These are phyloP conservation scores for Triangularia setosa DNA, from an alignment of 2,329 filamentous ascomycete genomes.

Conservation along the genomic window DNA sequence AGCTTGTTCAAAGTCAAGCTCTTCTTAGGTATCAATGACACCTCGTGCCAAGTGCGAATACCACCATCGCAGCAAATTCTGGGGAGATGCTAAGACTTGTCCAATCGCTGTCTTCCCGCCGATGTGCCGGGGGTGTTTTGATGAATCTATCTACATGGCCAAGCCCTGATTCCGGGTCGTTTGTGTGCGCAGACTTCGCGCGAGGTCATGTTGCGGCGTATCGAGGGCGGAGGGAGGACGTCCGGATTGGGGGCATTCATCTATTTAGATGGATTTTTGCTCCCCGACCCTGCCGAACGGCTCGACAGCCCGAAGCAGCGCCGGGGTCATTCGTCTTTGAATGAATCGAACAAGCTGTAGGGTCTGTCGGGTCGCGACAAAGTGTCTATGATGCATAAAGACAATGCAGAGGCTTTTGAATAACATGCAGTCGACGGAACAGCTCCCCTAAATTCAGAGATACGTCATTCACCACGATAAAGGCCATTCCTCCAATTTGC, in stretches of 20 bases:
- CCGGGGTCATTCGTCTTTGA: neutral
- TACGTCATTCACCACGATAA: neutral
- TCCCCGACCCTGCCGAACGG: conserved; percentile 2
- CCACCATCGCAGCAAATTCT: neutral
- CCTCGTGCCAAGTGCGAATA: neutral
- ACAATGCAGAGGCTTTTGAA: neutral
- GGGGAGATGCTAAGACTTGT: neutral
- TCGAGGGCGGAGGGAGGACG: conserved; percentile 19
- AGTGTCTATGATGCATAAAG: neutral
- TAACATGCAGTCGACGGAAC: neutral
- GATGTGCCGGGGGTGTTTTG: conserved; percentile 6
- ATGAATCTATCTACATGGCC: conserved; percentile 11
- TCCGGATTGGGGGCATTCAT: conserved; percentile 17
- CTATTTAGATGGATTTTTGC: conserved; percentile 14
- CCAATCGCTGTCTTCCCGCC: conserved; percentile 1
- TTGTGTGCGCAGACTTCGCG: conserved; percentile 4
- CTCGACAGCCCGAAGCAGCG: neutral
- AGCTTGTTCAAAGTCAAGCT: neutral
- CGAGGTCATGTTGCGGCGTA: conserved; percentile 8
- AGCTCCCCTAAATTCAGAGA: neutral
- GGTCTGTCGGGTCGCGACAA: neutral
- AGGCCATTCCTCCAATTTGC: neutral
- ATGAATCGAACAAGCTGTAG: neutral
- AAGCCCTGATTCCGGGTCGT: conserved; percentile 3
- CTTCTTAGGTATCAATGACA: neutral